Base-by-base conservation (phyloP, 1,139 yeast genomes). In the Hansenula sp. region DNA sequence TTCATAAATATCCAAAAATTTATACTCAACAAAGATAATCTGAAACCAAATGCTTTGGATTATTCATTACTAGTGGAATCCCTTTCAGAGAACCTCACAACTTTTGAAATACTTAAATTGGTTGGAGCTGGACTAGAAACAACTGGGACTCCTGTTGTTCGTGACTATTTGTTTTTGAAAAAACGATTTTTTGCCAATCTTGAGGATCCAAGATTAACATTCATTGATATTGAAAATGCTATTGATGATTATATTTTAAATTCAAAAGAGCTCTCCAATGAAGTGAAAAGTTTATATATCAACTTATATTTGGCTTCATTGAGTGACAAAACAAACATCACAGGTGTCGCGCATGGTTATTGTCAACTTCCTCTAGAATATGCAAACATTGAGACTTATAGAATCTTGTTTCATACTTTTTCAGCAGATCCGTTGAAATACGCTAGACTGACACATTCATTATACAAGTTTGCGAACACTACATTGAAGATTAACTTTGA, bases 331-430 rank as follows among this genome's bases (percentile, higher is more conserved):
- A 44, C 52, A 14, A 52, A 51, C 29, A 34, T 39, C 7, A 47
- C 52, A 0, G 56, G 56, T 14, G 43, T 48, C 6, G 30, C 50
- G 2, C 43, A 44, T 27, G 39, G 38, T 3, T 51, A 48, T 22
- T 35, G 44, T 6, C 32, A 31, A 7, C 13, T 46, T 4, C 51
- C 48, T 2, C 4, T n/a, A 0, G 9, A 21, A 2, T 12, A 29
- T 7, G n/a, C 43, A 3, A 41, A 44, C 27, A 13, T 30, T 0
- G 36, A 38, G 8, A 37, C 47, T 5, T 42, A 29, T 26, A 41
- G 41, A 14, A 44, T 46, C 5, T 5, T 52, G 17, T 34, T 50
- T 7, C 47, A 44, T 32, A 37, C 42, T 3, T 43, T 49, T 27
- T 41, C 50, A 2, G 40, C 50, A 21, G 51, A 52, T 3, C 34